phyloP scores from a whole-genome alignment of 2,329 filamentous ascomycete species.

The Cladosporium sphaerospermum region DNA sequence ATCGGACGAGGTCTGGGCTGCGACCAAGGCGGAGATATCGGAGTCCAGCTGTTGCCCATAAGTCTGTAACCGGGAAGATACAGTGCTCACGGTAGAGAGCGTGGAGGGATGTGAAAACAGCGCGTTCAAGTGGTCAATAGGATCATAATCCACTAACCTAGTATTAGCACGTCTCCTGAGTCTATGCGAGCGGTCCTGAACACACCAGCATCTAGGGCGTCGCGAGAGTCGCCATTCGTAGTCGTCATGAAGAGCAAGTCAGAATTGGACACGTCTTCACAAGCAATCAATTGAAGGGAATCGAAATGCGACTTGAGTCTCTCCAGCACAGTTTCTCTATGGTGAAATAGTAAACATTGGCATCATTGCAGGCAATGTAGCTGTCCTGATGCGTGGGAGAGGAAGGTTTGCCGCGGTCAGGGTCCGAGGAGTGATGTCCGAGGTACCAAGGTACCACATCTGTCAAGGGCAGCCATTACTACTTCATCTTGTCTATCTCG shows the following conservation, averaged over 20 bases:
- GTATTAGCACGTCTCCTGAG: background rate
- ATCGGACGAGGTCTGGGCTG: slow-evolving; percentile 74
- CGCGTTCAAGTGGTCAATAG: slow-evolving; percentile 84
- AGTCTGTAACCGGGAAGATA: slow-evolving; percentile 64
- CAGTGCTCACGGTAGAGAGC: slow-evolving; percentile 67
- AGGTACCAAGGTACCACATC: no score
- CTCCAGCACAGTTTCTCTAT: no score
- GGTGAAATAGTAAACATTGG: no score
- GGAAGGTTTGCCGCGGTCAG: no score
- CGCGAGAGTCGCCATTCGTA: slow-evolving; percentile 7
- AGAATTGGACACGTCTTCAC: no score
- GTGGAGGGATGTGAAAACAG: slow-evolving; percentile 88
- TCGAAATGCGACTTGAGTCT: no score
- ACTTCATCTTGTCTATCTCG: no score
- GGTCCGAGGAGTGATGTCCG: no score
- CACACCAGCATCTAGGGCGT: slow-evolving; percentile 9
- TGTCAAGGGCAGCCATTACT: no score
- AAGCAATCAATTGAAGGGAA: no score
- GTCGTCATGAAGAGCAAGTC: slow-evolving; percentile 1
- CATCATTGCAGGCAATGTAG: no score
- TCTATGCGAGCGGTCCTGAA: background rate
- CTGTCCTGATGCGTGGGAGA: no score
- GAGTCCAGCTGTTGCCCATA: slow-evolving; percentile 78
- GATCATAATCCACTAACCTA: slow-evolving; percentile 70
- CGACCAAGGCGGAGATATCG: slow-evolving; percentile 67